phyloP scores from a whole-genome alignment of 257 asterid genomes.

The Fraxinus pennsylvanica region DNA sequence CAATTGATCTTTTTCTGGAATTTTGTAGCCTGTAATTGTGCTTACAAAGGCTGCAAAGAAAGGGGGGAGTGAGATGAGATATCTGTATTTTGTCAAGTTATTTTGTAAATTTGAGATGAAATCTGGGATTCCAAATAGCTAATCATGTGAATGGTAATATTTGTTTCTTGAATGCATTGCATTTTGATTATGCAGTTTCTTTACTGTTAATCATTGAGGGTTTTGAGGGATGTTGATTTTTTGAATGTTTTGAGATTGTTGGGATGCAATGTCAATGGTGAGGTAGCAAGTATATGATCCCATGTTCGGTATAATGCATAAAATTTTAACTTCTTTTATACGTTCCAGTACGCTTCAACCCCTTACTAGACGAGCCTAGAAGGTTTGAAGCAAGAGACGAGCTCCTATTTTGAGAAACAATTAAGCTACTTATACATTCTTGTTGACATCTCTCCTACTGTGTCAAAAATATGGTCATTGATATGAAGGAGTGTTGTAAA shows the following conservation, averaged over 20 bases:
- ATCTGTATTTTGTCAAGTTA: constrained; percentile 16
- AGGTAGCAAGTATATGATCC: constrained; percentile 1
- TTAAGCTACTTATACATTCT: too few relatives aligned
- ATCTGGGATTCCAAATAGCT: constrained; percentile 15
- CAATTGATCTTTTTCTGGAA: constrained; percentile 3
- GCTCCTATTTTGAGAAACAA: constrained; percentile 16
- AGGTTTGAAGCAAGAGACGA: constrained; percentile 6
- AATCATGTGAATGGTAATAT: constrained; percentile 10
- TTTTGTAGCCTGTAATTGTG: neutral
- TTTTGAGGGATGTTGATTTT: constrained; percentile 15
- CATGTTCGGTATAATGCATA: neutral
- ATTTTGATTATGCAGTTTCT: neutral
- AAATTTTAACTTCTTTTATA: constrained; percentile 2
- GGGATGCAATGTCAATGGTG: constrained; percentile 7
- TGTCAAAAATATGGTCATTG: too few relatives aligned
- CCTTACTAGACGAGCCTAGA: neutral
- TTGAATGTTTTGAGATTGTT: constrained; percentile 3
- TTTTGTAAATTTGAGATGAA: constrained; percentile 31
- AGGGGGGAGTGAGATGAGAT: constrained; percentile 24
- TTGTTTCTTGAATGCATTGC: neutral
- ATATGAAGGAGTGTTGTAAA: too few relatives aligned
- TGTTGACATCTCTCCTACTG: too few relatives aligned
- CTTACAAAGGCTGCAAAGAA: constrained; percentile 18
- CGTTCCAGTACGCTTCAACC: neutral
- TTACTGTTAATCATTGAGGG: neutral